phyloP scores from a whole-genome alignment of 495 filamentous ascomycete species.

The Penicillium mononematosum region DNA sequence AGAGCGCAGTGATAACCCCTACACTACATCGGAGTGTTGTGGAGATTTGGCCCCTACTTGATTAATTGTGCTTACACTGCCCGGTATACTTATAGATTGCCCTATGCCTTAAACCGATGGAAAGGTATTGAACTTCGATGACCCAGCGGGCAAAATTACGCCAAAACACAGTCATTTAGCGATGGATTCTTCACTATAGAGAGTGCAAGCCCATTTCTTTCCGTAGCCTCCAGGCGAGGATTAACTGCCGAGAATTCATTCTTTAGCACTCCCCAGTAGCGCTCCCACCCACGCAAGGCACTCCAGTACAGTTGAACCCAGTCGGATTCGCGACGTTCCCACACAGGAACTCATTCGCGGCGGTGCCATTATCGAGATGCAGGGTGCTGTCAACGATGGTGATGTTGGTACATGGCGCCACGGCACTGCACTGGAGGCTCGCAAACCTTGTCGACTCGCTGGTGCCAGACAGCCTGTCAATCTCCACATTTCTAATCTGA shows the following conservation, averaged over 20 bases:
- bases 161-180: no score
- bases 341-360: conserved; percentile 32
- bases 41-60: no score
- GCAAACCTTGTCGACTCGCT: conserved; percentile 25
- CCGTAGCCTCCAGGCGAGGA: neutral
- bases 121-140: no score
- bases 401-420: conserved; percentile 36
- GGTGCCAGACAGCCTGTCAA: conserved; percentile 30
- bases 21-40: no score
- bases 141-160: no score
- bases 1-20: neutral
- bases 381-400: conserved; percentile 25
- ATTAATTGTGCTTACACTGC: no score
- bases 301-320: conserved; percentile 40
- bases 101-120: no score
- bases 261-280: conserved; percentile 33
- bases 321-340: conserved; percentile 29
- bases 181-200: neutral
- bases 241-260: neutral
- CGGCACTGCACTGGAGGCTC: conserved; percentile 38
- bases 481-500: conserved; percentile 30
- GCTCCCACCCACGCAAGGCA: conserved; percentile 31
- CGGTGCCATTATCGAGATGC: conserved; percentile 21
- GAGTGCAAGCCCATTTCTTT: neutral
- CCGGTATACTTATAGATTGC: no score